A percentile compares a stretch with the other conserved stretches of the same genome.
These are phyloP conservation scores for Wallacemonas rigidus DNA, from an alignment of 208 protist genomes.

Conservation along the genomic window DNA sequence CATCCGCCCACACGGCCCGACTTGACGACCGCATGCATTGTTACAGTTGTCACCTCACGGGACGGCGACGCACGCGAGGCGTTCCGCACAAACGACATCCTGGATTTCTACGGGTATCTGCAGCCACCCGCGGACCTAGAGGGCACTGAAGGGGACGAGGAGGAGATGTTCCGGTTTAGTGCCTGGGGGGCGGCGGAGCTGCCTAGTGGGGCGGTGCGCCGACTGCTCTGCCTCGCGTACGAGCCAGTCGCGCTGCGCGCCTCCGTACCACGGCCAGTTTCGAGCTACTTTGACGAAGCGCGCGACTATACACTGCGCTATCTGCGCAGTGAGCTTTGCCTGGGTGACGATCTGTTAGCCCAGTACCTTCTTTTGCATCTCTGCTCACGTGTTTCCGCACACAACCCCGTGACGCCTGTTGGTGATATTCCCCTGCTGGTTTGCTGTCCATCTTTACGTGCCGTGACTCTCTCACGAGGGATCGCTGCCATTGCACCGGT, in stretches of 20 bases:
- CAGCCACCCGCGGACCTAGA: constrained; percentile 36
- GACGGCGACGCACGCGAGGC: constrained; percentile 15
- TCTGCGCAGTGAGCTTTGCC: constrained; percentile 38
- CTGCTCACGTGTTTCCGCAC: constrained; percentile 45
- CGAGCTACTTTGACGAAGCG: constrained; percentile 1
- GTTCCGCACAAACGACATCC: constrained; percentile 64
- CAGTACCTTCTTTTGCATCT: constrained; percentile 83
- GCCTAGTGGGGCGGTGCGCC: constrained; percentile 38
- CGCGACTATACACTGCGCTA: constrained; percentile 11
- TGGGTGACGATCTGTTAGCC: constrained; percentile 56
- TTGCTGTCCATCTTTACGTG: constrained; percentile 15
- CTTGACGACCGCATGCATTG: constrained; percentile 41
- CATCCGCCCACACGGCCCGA: constrained; percentile 24
- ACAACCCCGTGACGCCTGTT: constrained; percentile 54
- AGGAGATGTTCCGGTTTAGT: constrained; percentile 54
- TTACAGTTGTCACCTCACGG: constrained; percentile 30
- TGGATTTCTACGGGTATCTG: constrained; percentile 80
- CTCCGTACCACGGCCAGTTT: not conserved
- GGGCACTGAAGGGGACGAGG: constrained; percentile 18
- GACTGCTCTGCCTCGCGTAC: constrained; percentile 47
- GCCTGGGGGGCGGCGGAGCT: constrained; percentile 58
- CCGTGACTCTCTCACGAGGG: not conserved
- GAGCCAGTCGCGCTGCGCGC: constrained; percentile 15
- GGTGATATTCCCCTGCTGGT: constrained; percentile 82
- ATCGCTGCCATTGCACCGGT: constrained; percentile 53